Base-by-base conservation (phyloP, 352 stramenopile species). In the Globisporangium spinosum region DNA sequence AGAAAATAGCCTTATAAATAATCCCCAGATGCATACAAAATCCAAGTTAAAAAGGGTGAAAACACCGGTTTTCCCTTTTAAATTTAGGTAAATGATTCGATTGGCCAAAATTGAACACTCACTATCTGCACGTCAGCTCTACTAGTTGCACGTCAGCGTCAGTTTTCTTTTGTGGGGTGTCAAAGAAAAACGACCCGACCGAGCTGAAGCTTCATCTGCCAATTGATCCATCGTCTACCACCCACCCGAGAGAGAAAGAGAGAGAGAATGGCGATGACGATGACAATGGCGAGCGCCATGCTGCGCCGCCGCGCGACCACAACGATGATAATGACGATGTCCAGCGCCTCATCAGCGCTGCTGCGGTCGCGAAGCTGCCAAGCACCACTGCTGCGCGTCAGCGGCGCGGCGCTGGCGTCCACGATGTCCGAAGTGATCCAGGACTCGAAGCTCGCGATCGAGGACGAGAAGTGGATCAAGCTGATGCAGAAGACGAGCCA, bases 401-500 rank as follows among this genome's bases (percentile, higher is more conserved):
- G 58, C 15, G 35, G 34, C 51, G 62, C 62, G 7, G 62, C 62
- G 15, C 25, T 59, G 15, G 40, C 54, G 49, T 70, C 65, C 29
- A 70, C 65, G 12, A 35, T 49, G 27, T 64, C 75, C n/a, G 69
- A 78, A 27, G 51, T 62, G 47, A 78, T 81, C 65, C 63, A 65
- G 38, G 69, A 73, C 17, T 72, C 71, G 49, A 63, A 64, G 35
- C 59, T 74, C 23, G 65, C 74, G 17, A 54, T 77, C 20, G 66
- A 81, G 61, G 83, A 91, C 61, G 82, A 92, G 74, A 94, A 94
- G 70, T 94, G 83, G 83, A 89, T 94, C 69, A 71, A 77, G 12
- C 76, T 95, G 35, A 95, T 95, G 87, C 84, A 85, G 43, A 82
- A 93, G 72, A 95, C 87, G 60, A 91, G 78, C 57, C 77, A 77